Percentiles rank a stretch among this genome's conserved stretches.
These are phyloP conservation scores for Thyridium curvatum DNA, from an alignment of 2,329 filamentous ascomycete species.

Conservation along the genomic window DNA sequence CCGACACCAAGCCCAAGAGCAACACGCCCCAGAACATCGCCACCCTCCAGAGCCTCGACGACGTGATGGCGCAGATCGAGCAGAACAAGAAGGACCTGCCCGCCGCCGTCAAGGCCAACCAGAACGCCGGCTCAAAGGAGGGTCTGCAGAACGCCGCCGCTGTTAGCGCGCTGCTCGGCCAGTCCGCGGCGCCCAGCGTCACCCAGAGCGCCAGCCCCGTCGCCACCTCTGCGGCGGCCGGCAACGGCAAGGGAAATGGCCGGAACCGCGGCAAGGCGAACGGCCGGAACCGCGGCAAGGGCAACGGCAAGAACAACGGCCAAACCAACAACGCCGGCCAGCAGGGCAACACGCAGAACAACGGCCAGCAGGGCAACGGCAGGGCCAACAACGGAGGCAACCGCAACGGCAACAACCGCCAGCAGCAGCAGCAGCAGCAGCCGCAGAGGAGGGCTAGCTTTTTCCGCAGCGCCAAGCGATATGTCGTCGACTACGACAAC, in stretches of 20 bases:
- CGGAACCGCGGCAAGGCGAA: background rate
- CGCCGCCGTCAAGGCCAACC: constrained; percentile 36
- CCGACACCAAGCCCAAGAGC: constrained; percentile 30
- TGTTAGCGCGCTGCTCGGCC: constrained; percentile 22
- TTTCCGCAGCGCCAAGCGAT: too few species aligned
- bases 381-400: too few species aligned
- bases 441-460: too few species aligned
- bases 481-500: too few species aligned
- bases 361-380: too few species aligned
- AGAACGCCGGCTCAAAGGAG: constrained; percentile 27
- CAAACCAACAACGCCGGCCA: too few species aligned
- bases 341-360: too few species aligned
- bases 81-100: constrained; percentile 45
- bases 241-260: background rate
- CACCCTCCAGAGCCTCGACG: constrained; percentile 37
- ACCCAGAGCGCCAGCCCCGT: constrained; percentile 8
- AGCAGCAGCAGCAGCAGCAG: too few species aligned
- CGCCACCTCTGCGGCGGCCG: background rate
- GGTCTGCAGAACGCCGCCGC: constrained; percentile 21
- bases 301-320: background rate
- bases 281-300: background rate
- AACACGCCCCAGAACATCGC: constrained; percentile 39
- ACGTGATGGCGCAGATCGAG: constrained; percentile 39
- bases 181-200: constrained; percentile 9
- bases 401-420: too few species aligned